Percentiles rank a stretch among this genome's conserved stretches.
phyloP scores from a whole-genome alignment of 2,329 filamentous ascomycete species.

The Fusarium redolens region DNA sequence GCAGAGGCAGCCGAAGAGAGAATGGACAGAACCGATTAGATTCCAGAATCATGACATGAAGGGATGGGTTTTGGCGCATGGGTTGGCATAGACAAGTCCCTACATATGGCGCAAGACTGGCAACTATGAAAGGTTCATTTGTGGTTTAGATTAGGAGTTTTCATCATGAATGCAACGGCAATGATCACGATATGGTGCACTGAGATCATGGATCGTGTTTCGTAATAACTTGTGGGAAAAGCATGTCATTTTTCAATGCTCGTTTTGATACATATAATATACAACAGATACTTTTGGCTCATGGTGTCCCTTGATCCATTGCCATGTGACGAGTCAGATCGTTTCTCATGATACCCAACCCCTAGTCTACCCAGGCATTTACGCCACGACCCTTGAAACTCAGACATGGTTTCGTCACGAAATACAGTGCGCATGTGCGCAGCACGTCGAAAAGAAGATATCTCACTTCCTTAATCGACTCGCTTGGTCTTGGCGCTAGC shows the following conservation, averaged over 20 bases:
- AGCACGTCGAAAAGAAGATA: neutral
- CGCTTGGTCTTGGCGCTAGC: constrained; percentile 59
- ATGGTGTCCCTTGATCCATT: constrained; percentile 17
- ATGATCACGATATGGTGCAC: neutral
- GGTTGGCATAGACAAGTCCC: neutral
- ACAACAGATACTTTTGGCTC: constrained; percentile 32
- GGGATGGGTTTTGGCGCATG: neutral
- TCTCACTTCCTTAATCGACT: constrained; percentile 44
- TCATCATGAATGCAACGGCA: neutral
- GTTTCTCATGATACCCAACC: constrained; percentile 13
- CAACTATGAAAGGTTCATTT: neutral
- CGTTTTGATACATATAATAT: constrained; percentile 42
- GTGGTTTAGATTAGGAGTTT: neutral
- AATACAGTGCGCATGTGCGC: constrained; percentile 5
- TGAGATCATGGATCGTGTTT: neutral
- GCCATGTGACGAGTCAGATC: constrained; percentile 14
- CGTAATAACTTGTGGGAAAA: neutral
- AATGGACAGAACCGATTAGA: constrained; percentile 13
- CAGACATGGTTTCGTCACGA: constrained; percentile 13
- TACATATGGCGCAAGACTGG: neutral
- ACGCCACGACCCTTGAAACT: constrained; percentile 13
- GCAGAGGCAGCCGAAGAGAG: constrained; percentile 58
- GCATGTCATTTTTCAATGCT: constrained; percentile 27
- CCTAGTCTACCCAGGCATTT: constrained; percentile 29
- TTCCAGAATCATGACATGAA: neutral